Evolutionary conservation across 108 stramenopile species (phyloP).

Genomic region (Pseudonitzschia delicatissima): DNA sequence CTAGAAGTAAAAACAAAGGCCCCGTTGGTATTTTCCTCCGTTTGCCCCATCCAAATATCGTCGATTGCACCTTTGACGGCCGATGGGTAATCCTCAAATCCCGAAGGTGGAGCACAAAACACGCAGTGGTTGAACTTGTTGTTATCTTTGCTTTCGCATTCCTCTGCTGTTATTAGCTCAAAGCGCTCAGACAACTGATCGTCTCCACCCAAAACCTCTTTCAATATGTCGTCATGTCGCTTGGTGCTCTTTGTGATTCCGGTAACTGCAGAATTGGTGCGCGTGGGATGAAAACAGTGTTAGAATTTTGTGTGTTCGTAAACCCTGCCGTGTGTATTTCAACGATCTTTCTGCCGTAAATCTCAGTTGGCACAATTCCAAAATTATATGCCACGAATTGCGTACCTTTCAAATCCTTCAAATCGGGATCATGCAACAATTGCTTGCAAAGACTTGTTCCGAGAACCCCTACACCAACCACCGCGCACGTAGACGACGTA

Average conservation of each 20-base stretch:
- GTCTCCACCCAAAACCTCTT: slow-evolving; percentile 31
- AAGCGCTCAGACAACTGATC: slow-evolving; percentile 14
- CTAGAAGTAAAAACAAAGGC: slow-evolving; percentile 82
- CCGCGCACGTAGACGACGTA: slow-evolving; percentile 37
- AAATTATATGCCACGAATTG: not conserved
- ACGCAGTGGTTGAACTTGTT: slow-evolving; percentile 70
- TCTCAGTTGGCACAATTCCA: too few species aligned
- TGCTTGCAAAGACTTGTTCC: slow-evolving; percentile 82
- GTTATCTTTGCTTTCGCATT: slow-evolving; percentile 9
- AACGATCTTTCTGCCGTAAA: too few species aligned
- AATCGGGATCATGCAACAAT: slow-evolving; percentile 46
- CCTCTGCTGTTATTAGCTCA: slow-evolving; percentile 42
- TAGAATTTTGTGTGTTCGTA: too few species aligned
- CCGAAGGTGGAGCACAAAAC: slow-evolving; percentile 89
- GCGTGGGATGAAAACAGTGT: too few species aligned
- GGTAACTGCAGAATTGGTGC: slow-evolving; percentile 34
- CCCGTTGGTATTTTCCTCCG: slow-evolving; percentile 37
- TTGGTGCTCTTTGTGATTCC: slow-evolving; percentile 74
- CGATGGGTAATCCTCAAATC: slow-evolving; percentile 78
- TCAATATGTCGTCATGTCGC: slow-evolving; percentile 56
- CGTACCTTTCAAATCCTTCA: slow-evolving; percentile 40
- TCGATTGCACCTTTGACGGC: slow-evolving; percentile 52
- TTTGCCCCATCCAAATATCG: slow-evolving; percentile 49
- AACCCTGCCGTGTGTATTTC: too few species aligned
- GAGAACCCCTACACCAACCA: slow-evolving; percentile 83